Evolutionary conservation across 352 stramenopile genomes (phyloP).

Genomic region (Phytophthora pluvialis): DNA sequence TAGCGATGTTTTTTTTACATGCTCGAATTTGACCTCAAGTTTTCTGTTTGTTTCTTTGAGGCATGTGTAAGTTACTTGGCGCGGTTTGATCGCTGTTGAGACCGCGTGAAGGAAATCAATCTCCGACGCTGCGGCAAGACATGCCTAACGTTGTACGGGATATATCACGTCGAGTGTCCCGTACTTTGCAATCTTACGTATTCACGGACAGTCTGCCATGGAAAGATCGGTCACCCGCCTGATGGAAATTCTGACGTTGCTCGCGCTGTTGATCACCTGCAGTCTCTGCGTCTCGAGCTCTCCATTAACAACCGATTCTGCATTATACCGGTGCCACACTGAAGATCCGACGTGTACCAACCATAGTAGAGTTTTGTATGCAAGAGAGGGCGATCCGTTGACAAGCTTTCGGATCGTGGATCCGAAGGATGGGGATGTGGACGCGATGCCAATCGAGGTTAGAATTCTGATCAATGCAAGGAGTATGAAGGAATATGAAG

Average conservation of each 20-base stretch:
- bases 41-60: too few relatives aligned
- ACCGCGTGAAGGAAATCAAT: too few relatives aligned
- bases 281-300: conserved; percentile 2
- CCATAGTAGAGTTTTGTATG: neutral
- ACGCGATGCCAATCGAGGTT: conserved; percentile 15
- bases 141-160: too few relatives aligned
- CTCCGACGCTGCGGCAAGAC: too few relatives aligned
- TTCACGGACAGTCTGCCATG: neutral
- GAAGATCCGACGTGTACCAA: neutral
- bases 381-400: conserved; percentile 11
- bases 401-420: conserved; percentile 14
- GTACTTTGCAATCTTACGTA: neutral
- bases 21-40: too few relatives aligned
- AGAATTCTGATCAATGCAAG: neutral
- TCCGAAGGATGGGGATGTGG: conserved; percentile 22
- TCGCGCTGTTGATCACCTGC: conserved; percentile 3
- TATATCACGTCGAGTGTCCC: neutral
- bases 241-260: conserved; percentile 7
- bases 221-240: conserved; percentile 11
- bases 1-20: too few relatives aligned
- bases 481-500: conserved; percentile 4
- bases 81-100: too few relatives aligned
- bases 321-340: neutral
- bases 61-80: too few relatives aligned
- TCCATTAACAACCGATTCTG: neutral